Conservation (phyloP, 2,329 filamentous ascomycete genomes). For the Xylariaceae sp. region DNA sequence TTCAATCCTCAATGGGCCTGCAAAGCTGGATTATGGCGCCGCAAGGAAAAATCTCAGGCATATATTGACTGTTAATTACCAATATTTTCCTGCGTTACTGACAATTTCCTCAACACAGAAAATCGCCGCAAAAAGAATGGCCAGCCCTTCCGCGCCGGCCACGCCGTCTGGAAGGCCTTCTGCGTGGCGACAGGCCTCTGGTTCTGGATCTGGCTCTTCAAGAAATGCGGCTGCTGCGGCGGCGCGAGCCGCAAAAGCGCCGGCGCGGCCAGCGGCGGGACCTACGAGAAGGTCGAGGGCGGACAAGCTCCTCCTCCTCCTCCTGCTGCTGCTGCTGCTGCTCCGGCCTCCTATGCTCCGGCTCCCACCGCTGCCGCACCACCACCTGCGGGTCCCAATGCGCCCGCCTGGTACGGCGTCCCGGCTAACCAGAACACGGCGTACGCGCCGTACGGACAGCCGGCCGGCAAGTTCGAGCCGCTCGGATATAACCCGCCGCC, state of each 20-base stretch:
- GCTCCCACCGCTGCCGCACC: no score
- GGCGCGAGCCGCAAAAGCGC: background rate
- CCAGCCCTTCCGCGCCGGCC: constrained; percentile 12
- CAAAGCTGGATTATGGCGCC: background rate
- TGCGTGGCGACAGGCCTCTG: constrained; percentile 23
- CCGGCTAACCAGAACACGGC: background rate
- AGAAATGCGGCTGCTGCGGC: constrained; percentile 10
- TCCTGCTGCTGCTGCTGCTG: no score
- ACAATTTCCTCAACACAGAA: constrained; percentile 16
- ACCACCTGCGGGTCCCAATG: background rate
- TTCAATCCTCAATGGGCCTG: background rate
- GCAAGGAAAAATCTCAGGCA: background rate
- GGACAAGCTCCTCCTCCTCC: no score
- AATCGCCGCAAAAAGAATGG: constrained; percentile 11
- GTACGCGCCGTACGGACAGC: background rate
- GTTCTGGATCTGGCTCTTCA: constrained; percentile 25
- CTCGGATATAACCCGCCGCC: background rate
- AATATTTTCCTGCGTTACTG: background rate
- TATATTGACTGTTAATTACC: no score
- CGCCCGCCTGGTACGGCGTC: background rate
- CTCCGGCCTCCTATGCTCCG: no score
- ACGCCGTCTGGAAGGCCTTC: constrained; percentile 29
- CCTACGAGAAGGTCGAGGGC: constrained; percentile 7
- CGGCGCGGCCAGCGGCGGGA: background rate
- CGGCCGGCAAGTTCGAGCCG: background rate